phyloP scores from a whole-genome alignment of 306 rosid genomes.

The Pyrus bretschneideri region DNA sequence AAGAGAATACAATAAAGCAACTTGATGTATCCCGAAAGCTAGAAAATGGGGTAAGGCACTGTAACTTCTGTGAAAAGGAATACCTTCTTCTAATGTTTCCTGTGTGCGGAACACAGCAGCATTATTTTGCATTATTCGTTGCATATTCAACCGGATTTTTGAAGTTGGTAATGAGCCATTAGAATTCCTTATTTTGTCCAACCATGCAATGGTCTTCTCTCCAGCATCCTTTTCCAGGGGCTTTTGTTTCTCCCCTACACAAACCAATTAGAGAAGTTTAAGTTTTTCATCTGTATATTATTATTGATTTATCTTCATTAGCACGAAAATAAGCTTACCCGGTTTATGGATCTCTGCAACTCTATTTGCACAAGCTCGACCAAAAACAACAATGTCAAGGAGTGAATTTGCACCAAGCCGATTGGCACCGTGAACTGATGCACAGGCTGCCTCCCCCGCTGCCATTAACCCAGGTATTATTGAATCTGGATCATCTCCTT shows the following conservation, averaged over 20 bases:
- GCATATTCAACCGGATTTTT: constrained; percentile 83
- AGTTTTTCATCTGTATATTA: not conserved
- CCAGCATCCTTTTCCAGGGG: constrained; percentile 90
- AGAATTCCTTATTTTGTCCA: constrained; percentile 83
- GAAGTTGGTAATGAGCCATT: constrained; percentile 83
- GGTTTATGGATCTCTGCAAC: constrained; percentile 75
- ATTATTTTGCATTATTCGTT: constrained; percentile 87
- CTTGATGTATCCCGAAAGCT: not conserved
- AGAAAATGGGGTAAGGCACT: not conserved
- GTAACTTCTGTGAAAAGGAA: not conserved
- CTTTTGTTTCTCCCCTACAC: constrained; percentile 71
- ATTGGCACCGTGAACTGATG: constrained; percentile 90
- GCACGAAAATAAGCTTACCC: constrained; percentile 36
- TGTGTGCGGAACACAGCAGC: constrained; percentile 99
- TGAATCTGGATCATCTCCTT: constrained; percentile 67
- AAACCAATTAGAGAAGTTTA: constrained; percentile 15
- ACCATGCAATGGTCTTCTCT: constrained; percentile 89
- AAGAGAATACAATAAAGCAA: not conserved
- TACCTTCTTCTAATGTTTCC: constrained; percentile 92
- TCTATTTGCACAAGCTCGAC: constrained; percentile 93
- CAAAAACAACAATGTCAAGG: constrained; percentile 87
- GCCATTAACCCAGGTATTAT: constrained; percentile 80
- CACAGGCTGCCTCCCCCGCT: constrained; percentile 94
- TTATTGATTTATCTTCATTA: not conserved
- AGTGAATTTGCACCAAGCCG: constrained; percentile 95